Evolutionary conservation across 2,329 filamentous ascomycete genomes (phyloP).

Genomic region (Diaporthe capsici): DNA sequence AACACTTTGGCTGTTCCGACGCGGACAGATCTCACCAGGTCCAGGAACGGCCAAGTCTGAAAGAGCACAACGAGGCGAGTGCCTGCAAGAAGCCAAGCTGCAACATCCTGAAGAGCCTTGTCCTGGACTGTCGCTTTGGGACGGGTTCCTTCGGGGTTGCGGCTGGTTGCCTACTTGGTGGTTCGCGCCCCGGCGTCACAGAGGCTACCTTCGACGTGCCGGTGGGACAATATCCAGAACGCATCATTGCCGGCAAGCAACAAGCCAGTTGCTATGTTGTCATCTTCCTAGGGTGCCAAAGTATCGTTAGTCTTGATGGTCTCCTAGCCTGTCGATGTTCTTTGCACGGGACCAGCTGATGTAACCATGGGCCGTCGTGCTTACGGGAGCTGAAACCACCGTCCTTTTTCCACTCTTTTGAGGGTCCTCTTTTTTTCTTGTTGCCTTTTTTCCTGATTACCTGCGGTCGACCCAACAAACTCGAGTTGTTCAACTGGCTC

Average conservation of each 20-base stretch:
- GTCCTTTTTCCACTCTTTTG: slow-evolving; percentile 3
- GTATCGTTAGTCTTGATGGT: not conserved
- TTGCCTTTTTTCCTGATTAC: not conserved
- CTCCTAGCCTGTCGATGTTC: slow-evolving; percentile 3
- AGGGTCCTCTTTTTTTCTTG: not conserved
- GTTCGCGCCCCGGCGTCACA: slow-evolving; percentile 2
- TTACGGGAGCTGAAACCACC: slow-evolving; percentile 10
- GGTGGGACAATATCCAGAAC: not conserved
- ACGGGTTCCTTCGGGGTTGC: not conserved
- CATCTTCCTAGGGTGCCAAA: not conserved
- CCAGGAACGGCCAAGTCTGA: not conserved
- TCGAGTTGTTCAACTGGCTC: not conserved
- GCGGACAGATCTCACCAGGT: not conserved
- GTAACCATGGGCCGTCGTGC: not conserved
- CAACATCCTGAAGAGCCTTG: not conserved
- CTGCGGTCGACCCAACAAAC: not conserved
- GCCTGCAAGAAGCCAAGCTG: too few species aligned
- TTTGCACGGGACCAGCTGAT: slow-evolving; percentile 9
- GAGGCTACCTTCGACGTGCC: too few species aligned
- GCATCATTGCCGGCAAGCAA: not conserved
- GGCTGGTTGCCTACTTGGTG: slow-evolving; percentile 2
- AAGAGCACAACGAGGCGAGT: not conserved
- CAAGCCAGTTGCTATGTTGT: not conserved
- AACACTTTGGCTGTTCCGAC: not conserved
- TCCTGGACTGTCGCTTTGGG: not conserved